Percentiles rank a stretch among this genome's conserved stretches.
These are phyloP conservation scores for Coniochaeta sp. DNA, from an alignment of 2,329 filamentous ascomycete species.

Conservation along the genomic window DNA sequence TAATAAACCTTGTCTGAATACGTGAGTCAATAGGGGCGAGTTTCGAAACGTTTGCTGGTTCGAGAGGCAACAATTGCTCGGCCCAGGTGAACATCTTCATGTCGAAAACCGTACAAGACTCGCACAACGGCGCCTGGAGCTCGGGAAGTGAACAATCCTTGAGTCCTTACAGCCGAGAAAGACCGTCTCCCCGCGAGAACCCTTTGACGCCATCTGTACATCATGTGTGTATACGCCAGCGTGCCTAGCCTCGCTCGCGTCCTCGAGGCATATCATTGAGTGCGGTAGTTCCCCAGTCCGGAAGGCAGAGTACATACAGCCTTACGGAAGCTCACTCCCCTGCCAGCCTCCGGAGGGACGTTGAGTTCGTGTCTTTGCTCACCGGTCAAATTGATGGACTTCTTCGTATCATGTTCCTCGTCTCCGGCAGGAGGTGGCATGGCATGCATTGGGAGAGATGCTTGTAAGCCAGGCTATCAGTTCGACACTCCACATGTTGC, in stretches of 20 bases:
- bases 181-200: too few relatives aligned
- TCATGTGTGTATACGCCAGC: too few relatives aligned
- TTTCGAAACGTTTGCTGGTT: background rate
- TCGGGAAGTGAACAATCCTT: background rate
- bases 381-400: background rate
- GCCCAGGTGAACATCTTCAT: background rate
- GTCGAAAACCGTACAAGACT: background rate
- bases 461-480: background rate
- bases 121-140: background rate
- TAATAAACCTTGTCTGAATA: background rate
- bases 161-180: background rate
- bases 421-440: background rate
- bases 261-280: background rate
- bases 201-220: too few relatives aligned
- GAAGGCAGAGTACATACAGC: background rate
- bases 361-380: background rate
- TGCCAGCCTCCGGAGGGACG: background rate
- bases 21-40: background rate
- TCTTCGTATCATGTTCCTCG: background rate
- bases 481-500: background rate
- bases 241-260: too few relatives aligned
- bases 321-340: background rate
- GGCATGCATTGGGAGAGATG: background rate
- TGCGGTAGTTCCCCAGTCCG: background rate
- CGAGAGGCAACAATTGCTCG: background rate